A percentile compares a stretch with the other conserved stretches of the same genome.
These are phyloP conservation scores for Aegilops tauschii DNA, from an alignment of 176 grass and related monocot species.

Conservation along the genomic window DNA sequence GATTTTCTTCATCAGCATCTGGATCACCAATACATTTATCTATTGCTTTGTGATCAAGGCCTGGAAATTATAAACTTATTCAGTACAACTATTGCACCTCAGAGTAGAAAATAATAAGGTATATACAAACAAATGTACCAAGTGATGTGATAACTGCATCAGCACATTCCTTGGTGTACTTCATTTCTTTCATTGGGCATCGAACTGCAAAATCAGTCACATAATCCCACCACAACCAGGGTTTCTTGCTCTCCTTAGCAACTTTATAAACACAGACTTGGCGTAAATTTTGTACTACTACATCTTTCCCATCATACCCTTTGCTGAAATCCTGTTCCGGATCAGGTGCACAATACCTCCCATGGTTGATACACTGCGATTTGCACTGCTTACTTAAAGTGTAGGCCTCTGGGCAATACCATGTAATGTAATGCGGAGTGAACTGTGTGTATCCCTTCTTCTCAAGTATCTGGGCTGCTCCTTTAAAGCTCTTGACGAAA, in stretches of 20 bases:
- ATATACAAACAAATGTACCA: slow-evolving; percentile 34
- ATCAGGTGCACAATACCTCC: slow-evolving; percentile 78
- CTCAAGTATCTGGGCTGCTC: slow-evolving; percentile 67
- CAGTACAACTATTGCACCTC: not conserved
- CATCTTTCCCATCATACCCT: slow-evolving; percentile 87
- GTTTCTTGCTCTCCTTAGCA: slow-evolving; percentile 55
- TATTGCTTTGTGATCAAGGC: slow-evolving; percentile 60
- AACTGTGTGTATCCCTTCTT: slow-evolving; percentile 75
- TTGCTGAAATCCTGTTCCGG: slow-evolving; percentile 77
- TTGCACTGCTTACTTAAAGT: slow-evolving; percentile 75
- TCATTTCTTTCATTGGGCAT: slow-evolving; percentile 83
- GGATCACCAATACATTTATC: slow-evolving; percentile 70
- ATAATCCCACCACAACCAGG: slow-evolving; percentile 89
- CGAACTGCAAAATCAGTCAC: slow-evolving; percentile 72
- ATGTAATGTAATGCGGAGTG: slow-evolving; percentile 83
- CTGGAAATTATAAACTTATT: slow-evolving; percentile 21
- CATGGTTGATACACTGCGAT: slow-evolving; percentile 78
- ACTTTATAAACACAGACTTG: slow-evolving; percentile 63
- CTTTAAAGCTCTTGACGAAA: slow-evolving; percentile 78
- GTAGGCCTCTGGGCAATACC: slow-evolving; percentile 76
- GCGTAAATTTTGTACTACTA: slow-evolving; percentile 68
- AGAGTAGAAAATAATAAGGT: not conserved
- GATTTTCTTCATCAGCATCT: slow-evolving; percentile 67
- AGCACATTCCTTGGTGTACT: slow-evolving; percentile 73
- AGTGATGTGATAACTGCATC: slow-evolving; percentile 69